Evolutionary conservation across 192 early-diverging fungal genomes (phyloP).

Genomic region (Linnemannia exigua): DNA sequence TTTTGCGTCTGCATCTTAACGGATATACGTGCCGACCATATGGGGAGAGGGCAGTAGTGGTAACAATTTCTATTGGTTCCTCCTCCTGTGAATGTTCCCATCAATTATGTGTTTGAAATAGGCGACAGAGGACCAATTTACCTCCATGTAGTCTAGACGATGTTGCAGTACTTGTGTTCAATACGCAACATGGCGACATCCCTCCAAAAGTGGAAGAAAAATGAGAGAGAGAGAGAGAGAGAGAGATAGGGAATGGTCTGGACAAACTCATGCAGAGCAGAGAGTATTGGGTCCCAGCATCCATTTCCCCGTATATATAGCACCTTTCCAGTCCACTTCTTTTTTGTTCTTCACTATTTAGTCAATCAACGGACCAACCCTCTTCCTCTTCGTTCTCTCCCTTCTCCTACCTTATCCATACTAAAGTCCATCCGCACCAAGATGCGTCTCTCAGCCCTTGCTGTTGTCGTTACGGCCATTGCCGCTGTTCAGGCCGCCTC

Average conservation of each 20-base stretch:
- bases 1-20: slow-evolving; percentile 9
- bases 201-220: neutral
- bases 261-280: neutral
- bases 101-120: neutral
- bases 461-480: too few species aligned
- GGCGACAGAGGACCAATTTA: neutral
- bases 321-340: too few species aligned
- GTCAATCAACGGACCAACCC: too few species aligned
- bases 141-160: neutral
- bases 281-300: slow-evolving; percentile 10
- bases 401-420: too few species aligned
- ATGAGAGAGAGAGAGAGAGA: neutral
- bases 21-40: slow-evolving; percentile 3
- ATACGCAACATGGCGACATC: slow-evolving; percentile 3
- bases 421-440: too few species aligned
- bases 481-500: too few species aligned
- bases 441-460: too few species aligned
- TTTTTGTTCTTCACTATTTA: too few species aligned
- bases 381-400: too few species aligned
- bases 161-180: slow-evolving; percentile 4
- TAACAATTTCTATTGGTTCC: slow-evolving; percentile 4
- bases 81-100: slow-evolving; percentile 3
- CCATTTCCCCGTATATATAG: neutral
- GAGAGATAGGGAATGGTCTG: too few species aligned
- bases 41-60: neutral